Percentiles rank a stretch among this genome's conserved stretches.
Evolutionary conservation across 2,329 filamentous ascomycete genomes (phyloP).

Genomic region (Dothidotthia symphoricarpi): DNA sequence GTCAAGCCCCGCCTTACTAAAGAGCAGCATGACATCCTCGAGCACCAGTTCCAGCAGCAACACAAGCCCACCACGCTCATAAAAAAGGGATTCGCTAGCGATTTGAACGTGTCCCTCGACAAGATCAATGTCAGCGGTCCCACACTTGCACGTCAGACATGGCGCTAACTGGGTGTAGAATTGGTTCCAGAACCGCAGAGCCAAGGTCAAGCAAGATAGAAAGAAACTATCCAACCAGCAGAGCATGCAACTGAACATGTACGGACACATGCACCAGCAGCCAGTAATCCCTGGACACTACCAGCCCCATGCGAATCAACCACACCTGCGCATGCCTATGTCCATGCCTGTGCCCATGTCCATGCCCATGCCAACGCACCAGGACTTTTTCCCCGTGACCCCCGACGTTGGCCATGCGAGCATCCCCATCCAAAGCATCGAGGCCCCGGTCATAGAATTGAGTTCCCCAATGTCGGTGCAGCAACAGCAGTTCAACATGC

Average conservation of each 20-base stretch:
- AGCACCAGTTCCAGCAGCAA: constrained; percentile 50
- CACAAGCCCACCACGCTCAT: constrained; percentile 51
- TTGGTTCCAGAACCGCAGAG: constrained; percentile 55
- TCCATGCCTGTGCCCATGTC: background rate
- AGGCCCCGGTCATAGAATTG: constrained; percentile 34
- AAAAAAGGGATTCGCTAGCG: constrained; percentile 52
- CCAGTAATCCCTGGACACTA: constrained; percentile 24
- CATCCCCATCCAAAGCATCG: constrained; percentile 33
- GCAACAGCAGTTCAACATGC: constrained; percentile 38
- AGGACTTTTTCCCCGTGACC: constrained; percentile 28
- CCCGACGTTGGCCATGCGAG: constrained; percentile 40
- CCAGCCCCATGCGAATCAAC: constrained; percentile 1
- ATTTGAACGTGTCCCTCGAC: constrained; percentile 50
- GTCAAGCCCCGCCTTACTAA: constrained; percentile 54
- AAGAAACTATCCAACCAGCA: constrained; percentile 47
- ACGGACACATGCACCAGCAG: constrained; percentile 19
- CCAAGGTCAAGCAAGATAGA: constrained; percentile 54
- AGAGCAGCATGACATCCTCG: constrained; percentile 54
- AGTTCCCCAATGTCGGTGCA: constrained; percentile 31
- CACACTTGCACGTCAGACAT: background rate
- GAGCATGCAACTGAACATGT: constrained; percentile 38
- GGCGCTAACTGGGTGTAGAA: constrained; percentile 45
- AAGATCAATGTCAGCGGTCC: constrained; percentile 53
- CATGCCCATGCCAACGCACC: constrained; percentile 15
- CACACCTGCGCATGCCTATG: too few relatives aligned